phyloP scores from a whole-genome alignment of 352 stramenopile genomes.

The Phytophthora ohioensis region DNA sequence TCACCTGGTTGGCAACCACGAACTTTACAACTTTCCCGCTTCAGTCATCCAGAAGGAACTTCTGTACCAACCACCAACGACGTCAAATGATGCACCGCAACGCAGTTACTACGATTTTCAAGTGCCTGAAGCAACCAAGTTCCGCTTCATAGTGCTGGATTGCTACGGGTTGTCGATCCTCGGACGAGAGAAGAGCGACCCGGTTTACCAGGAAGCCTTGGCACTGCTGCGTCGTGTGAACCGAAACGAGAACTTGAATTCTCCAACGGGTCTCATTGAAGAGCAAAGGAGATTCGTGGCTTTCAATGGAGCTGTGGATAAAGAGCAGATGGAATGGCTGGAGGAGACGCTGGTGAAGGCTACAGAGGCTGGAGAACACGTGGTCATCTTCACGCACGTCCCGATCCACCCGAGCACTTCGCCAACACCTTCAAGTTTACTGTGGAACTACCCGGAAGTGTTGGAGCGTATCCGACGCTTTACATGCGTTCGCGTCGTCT shows the following conservation, averaged over 20 bases:
- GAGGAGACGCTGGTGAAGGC: constrained; percentile 44
- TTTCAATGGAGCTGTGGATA: constrained; percentile 81
- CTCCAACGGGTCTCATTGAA: constrained; percentile 55
- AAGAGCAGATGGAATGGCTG: constrained; percentile 70
- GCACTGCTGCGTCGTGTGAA: constrained; percentile 57
- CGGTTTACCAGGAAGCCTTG: constrained; percentile 53
- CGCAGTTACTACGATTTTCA: constrained; percentile 78
- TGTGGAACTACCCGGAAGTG: constrained; percentile 86
- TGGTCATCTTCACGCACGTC: constrained; percentile 81
- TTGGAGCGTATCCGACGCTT: constrained; percentile 53
- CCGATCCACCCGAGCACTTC: constrained; percentile 62
- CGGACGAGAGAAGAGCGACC: constrained; percentile 53
- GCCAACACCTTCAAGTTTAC: constrained; percentile 48
- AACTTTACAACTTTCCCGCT: constrained; percentile 84
- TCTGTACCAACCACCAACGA: constrained; percentile 37
- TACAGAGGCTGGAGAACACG: constrained; percentile 43
- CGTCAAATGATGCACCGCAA: constrained; percentile 12
- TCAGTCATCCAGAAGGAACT: constrained; percentile 56
- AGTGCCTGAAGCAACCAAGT: constrained; percentile 44
- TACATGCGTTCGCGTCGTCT: constrained; percentile 67
- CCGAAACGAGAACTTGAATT: constrained; percentile 83
- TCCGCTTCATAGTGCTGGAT: constrained; percentile 78
- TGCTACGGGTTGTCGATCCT: constrained; percentile 75
- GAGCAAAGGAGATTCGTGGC: constrained; percentile 68
- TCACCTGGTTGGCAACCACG: constrained; percentile 87